Base-by-base conservation (phyloP, 176 grass and related monocot species). In the Stipa capillata region DNA sequence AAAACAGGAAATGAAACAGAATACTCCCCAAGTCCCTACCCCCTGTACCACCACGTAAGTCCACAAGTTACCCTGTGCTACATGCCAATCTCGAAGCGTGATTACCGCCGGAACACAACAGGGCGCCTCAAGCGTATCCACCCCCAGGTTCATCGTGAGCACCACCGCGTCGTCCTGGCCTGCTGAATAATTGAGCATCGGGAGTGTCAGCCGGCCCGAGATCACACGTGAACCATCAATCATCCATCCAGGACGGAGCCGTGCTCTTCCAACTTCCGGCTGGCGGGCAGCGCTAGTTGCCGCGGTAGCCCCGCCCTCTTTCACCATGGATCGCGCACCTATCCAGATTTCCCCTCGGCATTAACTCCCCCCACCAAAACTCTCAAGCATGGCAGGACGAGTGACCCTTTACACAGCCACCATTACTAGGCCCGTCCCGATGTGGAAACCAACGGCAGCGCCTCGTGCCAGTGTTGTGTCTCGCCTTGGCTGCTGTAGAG, bases 281-380 rank as follows among this genome's bases (percentile, higher is more conserved):
- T n/a, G 39, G 21, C 33, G 8, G 4, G 17, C 44, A 53, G 25
- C n/a, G n/a, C 23, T 29, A 76, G 50, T 87, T 77, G 77, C 72
- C 47, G 70, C 18, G 15, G 65, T 18, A 5, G 13, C n/a, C 23
- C 17, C 8, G 7, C 6, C 2, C 60, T 50, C 50, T 40, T 69
- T 45, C 75, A 65, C 29, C 76, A 65, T 66, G 29, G 42, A 65
- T 82, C 62, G 33, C 24, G 53, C 16, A 82, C 43, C 78, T 14
- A 31, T 55, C 59, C 67, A 16, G 23, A 73, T 56, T 77, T 51
- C 54, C 33, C 43, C 34, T 79, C 54, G 56, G 47, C 80, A 80
- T 79, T 88, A 51, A 88, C 62, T 79, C n/a, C 15, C 48, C 8
- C 73, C 86, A 88, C 69, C 81, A n/a, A 61, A 14, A 84, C 74